Conservation (phyloP, 768 basidiomycete species). For the Wakefieldia striispora region DNA sequence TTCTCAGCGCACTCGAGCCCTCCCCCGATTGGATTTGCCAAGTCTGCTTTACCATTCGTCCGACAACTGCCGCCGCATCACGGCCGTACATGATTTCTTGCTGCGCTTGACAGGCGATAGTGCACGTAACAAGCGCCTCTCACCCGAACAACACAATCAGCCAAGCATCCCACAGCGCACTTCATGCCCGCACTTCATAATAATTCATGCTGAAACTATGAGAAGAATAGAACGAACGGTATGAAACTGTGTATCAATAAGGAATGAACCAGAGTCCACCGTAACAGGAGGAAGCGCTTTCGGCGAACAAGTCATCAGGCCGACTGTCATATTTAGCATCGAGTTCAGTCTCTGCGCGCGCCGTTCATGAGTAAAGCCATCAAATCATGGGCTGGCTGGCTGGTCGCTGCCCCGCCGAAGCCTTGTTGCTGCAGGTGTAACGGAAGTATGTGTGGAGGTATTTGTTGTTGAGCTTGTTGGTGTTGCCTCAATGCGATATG, state of each 20-base stretch:
- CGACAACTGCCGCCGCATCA: constrained; percentile 22
- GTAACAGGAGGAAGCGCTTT: constrained; percentile 3
- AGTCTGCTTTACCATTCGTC: constrained; percentile 9
- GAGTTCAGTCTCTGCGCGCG: constrained; percentile 56
- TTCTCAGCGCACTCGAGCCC: constrained; percentile 19
- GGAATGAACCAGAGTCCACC: constrained; percentile 28
- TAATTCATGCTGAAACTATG: constrained; percentile 25
- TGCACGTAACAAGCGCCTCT: constrained; percentile 11
- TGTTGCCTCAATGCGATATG: constrained; percentile 34
- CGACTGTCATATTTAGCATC: constrained; percentile 13
- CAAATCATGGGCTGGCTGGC: constrained; percentile 66
- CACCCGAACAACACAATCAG: background rate
- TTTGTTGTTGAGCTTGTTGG: constrained; percentile 44
- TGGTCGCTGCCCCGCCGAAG: constrained; percentile 42
- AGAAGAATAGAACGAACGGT: constrained; percentile 19
- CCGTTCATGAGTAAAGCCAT: constrained; percentile 85
- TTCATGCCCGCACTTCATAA: constrained; percentile 18
- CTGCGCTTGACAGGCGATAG: constrained; percentile 10
- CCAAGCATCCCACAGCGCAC: background rate
- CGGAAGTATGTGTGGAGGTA: constrained; percentile 51
- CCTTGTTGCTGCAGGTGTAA: constrained; percentile 65
- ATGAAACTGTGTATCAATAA: constrained; percentile 34
- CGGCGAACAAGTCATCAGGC: constrained; percentile 8
- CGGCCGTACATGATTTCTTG: background rate
- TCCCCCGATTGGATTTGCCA: constrained; percentile 11